Base-by-base conservation (phyloP, 176 grass and related monocot genomes). In the Oryza officinalis region DNA sequence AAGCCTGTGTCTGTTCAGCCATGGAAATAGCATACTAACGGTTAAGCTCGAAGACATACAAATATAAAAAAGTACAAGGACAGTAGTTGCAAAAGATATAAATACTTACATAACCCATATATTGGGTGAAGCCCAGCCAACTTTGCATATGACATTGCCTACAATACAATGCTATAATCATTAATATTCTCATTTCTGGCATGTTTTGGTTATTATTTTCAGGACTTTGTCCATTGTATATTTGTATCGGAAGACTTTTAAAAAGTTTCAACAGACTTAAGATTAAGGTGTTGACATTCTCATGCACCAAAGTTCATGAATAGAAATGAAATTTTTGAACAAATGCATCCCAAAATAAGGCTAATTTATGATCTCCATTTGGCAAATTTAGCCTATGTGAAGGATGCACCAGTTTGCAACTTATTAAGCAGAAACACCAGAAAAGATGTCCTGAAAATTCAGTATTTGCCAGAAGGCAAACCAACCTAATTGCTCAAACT, bases 91-190 rank as follows among this genome's bases (percentile, higher is more conserved):
- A 17, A 71, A 70, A 77, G 63, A 43, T 4, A 43, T 15, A 70
- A 76, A 61, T 79, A 91, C 88, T 91, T 90, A 98, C 92, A 98
- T n/a, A 98, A 87, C 72, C 96, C 96, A 73, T 98, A 98, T 81
- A 98, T 95, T 35, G 96, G 96, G 78, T 95, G 90, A 89, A 98
- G 96, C 18, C 96, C 92, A 22, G 96, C 91, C 77, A 98, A 83
- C 80, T 98, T 98, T 65, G 96, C 92, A 33, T 95, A 95, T 67
- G 96, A 98, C 96, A 98, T 98, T 27, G 89, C 84, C 96, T 98
- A 77, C 28, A 90, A 57, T 50, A 45, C 7, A 81, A 63, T 52
- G 63, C 38, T 81, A 35, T 81, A 35, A 70, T 65, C 67, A 43
- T 71, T 71, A 47, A 82, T 69, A 59, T 17, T 81, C 10, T 57